phyloP scores from a whole-genome alignment of 2,329 filamentous ascomycete species.

The Alternaria arborescens region DNA sequence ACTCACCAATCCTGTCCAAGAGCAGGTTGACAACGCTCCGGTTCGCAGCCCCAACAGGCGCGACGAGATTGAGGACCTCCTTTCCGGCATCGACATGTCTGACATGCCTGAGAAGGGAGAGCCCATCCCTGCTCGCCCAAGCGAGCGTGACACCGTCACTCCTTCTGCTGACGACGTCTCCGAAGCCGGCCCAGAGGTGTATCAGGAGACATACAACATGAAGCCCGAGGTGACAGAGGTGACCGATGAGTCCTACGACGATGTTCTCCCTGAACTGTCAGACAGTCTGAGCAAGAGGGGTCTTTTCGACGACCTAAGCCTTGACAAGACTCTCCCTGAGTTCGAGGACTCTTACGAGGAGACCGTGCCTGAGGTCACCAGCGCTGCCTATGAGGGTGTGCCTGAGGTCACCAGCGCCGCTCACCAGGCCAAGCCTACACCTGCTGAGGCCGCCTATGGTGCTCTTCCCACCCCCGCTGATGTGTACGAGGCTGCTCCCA shows the following conservation, averaged over 20 bases:
- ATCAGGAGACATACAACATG: background rate
- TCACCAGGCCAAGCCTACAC: background rate
- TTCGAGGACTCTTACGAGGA: constrained; percentile 1
- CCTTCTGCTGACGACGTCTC: background rate
- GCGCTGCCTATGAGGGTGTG: background rate
- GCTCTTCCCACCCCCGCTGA: background rate
- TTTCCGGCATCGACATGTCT: background rate
- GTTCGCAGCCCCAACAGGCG: background rate
- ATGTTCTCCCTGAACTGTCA: background rate
- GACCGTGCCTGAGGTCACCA: background rate
- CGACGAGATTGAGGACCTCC: background rate
- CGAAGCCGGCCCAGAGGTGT: background rate
- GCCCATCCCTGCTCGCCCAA: background rate
- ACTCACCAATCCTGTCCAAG: too few relatives aligned
- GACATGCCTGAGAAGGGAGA: background rate
- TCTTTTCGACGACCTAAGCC: background rate
- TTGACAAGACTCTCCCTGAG: background rate
- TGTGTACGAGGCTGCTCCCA: background rate
- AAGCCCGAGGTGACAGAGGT: background rate
- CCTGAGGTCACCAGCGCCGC: background rate
- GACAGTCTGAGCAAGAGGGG: background rate
- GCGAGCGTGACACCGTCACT: background rate
- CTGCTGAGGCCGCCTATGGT: background rate
- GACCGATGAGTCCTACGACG: background rate
- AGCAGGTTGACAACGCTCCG: background rate